Evolutionary conservation across 1,139 yeast genomes (phyloP), one percentile per base, ranked within the genome.

Genomic region (Oligophagozyma castellii): DNA sequence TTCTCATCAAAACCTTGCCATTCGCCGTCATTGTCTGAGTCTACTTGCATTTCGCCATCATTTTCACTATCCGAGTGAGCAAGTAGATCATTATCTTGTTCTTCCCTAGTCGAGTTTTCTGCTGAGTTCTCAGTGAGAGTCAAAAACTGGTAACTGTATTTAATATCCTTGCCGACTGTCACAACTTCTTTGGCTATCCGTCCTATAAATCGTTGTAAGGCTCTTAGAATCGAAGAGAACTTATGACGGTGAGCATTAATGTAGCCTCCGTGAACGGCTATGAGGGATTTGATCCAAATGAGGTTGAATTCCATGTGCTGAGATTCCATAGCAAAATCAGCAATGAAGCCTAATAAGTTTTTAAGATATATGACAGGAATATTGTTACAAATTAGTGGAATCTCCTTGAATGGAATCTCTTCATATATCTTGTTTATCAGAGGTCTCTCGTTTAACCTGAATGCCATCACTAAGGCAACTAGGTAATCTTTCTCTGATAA

Each of bases 381-480:
- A 31, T 70, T 80, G 22, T 62, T 56, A 14, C 76, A 61, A 12
- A 84, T 70, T 33, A 89, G 55, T 19, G 65, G 61, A 25, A 89
- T 70, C 46, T 86, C 93, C 3, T 63, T 60, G n/a, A 69, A 50
- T 2, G 94, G 93, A n/a, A 86, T 63, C 4, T 67, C 47, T 48
- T 84, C 95, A 48, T 74, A 79, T 0, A 81, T 79, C 37, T 64
- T 65, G 37, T 76, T 77, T 21, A 86, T 71, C 33, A 89, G 59
- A 45, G 75, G 70, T 12, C 58, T 59, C 49, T 92, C 98, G 48
- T 89, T 89, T 36, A 92, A 65, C 53, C 99, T 66, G 65, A 89
- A 86, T 1, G 96, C 72, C 95, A 92, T 86, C 15, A 86, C 80
- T 35, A 89, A 56, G 0, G 96, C 93, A 26, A 72, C 70, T 39